Percentiles rank a stretch among this genome's conserved stretches.
Evolutionary conservation across 2,329 filamentous ascomycete genomes (phyloP).

Genomic region (Scedosporium aurantiacum): DNA sequence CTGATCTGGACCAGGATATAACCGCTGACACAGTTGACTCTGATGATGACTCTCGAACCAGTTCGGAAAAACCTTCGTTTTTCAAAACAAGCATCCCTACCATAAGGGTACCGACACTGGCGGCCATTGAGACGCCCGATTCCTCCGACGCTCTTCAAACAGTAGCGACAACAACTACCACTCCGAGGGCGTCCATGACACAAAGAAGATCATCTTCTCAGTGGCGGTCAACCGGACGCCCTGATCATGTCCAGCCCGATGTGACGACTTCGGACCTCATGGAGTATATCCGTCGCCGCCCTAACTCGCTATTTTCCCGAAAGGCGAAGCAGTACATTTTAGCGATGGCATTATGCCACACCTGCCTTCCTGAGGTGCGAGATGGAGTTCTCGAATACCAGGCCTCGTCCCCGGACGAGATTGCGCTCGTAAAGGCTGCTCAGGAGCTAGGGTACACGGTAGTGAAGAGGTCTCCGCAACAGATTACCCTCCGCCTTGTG

Average conservation of each 20-base stretch:
- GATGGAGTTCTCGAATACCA: constrained; percentile 70
- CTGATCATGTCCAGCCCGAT: constrained; percentile 41
- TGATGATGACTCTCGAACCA: constrained; percentile 13
- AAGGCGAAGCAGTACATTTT: constrained; percentile 77
- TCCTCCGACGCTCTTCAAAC: constrained; percentile 3
- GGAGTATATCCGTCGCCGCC: constrained; percentile 63
- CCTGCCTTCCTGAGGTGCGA: constrained; percentile 71
- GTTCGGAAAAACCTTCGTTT: constrained; percentile 10
- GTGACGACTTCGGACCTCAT: constrained; percentile 63
- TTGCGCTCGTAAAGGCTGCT: constrained; percentile 75
- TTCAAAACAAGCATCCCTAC: constrained; percentile 6
- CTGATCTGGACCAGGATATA: constrained; percentile 42
- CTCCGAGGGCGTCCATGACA: not conserved
- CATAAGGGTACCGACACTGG: not conserved
- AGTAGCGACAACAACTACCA: not conserved
- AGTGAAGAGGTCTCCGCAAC: constrained; percentile 60
- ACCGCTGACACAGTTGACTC: constrained; percentile 12
- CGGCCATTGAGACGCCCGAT: not conserved
- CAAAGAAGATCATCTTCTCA: constrained; percentile 32
- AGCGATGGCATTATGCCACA: constrained; percentile 79
- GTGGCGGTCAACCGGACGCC: constrained; percentile 36
- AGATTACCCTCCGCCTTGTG: constrained; percentile 43
- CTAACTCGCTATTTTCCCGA: constrained; percentile 64
- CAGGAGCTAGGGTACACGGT: constrained; percentile 76
- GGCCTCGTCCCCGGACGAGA: constrained; percentile 80